Evolutionary conservation across 2,329 filamentous ascomycete genomes (phyloP), one percentile per base, ranked within the genome.

Genomic region (Sclerotinia glacialis): DNA sequence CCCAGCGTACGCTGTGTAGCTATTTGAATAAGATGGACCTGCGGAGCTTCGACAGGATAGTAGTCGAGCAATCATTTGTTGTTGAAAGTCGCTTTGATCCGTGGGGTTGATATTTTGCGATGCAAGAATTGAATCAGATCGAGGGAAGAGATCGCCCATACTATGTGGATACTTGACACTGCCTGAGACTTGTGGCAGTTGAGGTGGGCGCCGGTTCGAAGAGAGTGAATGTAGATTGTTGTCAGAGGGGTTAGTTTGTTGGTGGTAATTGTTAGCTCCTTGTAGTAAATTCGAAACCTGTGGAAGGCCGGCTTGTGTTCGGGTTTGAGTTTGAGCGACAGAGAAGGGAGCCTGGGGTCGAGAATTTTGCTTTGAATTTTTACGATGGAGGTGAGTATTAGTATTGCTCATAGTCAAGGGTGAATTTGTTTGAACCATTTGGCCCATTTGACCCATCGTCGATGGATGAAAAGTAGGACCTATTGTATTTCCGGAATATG

Each of bases 161-260:
- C 42, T 47, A 7, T 56, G 55, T 26, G 64, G 64, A 31, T 65
- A 65, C 6, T 65, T 56, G 2, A 42, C 18, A 7, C n/a, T 26
- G 12, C 34, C 23, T 26, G 31, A 23, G 34, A 23, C 26, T 31
- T 60, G 44, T 18, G 49, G 52, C 18, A 42, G 26, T 28, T 61
- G 46, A 23, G 31, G 37, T 23, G 47, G 14, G 18, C 34, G 47
- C n/a, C 50, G 64, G 16, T 42, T 49, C 18, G 54, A 65, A 28
- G 54, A 65, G n/a, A 60, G 64, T 44, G 64, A 65, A 65, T 65
- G 40, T 31, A 23, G 28, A 3, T 44, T 49, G 40, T 61, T 61
- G 64, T 34, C 61, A n/a, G 42, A 40, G 54, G 21, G 49, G 55
- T 61, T 46, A 18, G 46, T 23, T 44, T 42, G 54, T 18, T 44